Base-by-base conservation (phyloP, 441 rosid species). In the Pelargonium australe region DNA sequence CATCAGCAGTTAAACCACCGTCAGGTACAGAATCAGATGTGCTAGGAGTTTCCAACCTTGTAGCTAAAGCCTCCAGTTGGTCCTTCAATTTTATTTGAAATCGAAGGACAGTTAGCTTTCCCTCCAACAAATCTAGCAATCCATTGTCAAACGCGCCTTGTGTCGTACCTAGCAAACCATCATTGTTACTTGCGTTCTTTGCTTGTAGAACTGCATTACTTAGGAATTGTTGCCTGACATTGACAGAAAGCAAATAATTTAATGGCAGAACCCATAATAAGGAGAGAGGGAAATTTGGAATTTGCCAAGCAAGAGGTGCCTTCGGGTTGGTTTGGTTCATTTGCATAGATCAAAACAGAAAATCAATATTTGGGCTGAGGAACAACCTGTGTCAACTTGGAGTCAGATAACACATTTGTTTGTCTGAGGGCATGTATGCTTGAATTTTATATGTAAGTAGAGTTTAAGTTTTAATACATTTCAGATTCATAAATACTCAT, bases 181-280 rank as follows among this genome's bases (percentile, higher is more conserved):
- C 87, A 68, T 76, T 77, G 69, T 81, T 87, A 75, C 88, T 84
- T 58, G 97, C 95, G 86, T 82, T 92, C 85, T 90, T 95, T 72
- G 98, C 98, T 80, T 95, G 99, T 53, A 95, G 80, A 78, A 95
- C 96, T 58, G 99, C 97, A 74, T 85, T 92, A 77, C 98, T 89
- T 51, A 92, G 86, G 82, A 89, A 89, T 69, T 88, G 92, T 69
- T 83, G 86, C 96, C 99, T 95, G 86, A 70, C 34, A 79, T 70
- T 57, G 67, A 71, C 73, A 77, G 75, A 79, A 80, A 13, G 44
- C 67, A 67, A 80, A 64, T 45, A 74, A 67, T 64, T 65, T 72
- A 72, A 64, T 79, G 77, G 68, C n/a, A 34, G 66, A 37, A 28
- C 58, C 47, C 53, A 28, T 12, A 67, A 34, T 23, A 47, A 31